Evolutionary conservation across 495 filamentous ascomycete species (phyloP), one percentile per base, ranked within the genome.

Genomic region (Daldinia decipiens): DNA sequence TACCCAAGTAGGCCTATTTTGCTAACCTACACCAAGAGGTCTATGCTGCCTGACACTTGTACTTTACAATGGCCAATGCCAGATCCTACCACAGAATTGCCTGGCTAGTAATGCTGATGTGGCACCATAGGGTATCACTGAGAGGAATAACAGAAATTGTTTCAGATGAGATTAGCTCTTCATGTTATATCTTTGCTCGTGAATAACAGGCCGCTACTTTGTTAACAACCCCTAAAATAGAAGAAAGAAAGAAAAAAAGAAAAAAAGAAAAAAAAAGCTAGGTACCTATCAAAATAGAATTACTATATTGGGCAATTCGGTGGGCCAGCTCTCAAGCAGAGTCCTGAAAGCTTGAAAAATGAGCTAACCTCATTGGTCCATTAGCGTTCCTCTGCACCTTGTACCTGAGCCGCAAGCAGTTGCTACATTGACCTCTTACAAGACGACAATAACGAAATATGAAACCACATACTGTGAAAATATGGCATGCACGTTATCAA

Each of bases 381-480:
- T 13, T 45, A 27, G 39, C 65, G 60, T 54, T 26, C 45, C 24
- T 60, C 55, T n/a, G 34, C 60, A 53, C 43, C 34, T 51, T 40
- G 60, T 70, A 65, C 61, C 67, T 60, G 56, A 55, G 50, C 67
- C 67, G 60, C 67, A 70, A 70, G 45, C 67, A 70, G 59, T 40
- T 39, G 13, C 55, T 60, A 50, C 55, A 51, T 39, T 50, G 26
- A 60, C 61, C 50, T 65, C 56, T 51, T 45, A 43, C 40, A 62
- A 47, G 17, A 43, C 51, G 9, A 53, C 11, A 19, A 52, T 32
- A 57, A 62, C 51, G 15, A 67, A 67, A 67, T 26, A 61, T 43
- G 26, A 29, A 38, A 57, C 39, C 31, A 51, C 32, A 58, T 29
- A 11, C 51, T 56, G 17, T 24, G 9, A 43, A 32, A 52, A 62